phyloP scores from a whole-genome alignment of 768 basidiomycete genomes.

The Calocybe gangraenosa region DNA sequence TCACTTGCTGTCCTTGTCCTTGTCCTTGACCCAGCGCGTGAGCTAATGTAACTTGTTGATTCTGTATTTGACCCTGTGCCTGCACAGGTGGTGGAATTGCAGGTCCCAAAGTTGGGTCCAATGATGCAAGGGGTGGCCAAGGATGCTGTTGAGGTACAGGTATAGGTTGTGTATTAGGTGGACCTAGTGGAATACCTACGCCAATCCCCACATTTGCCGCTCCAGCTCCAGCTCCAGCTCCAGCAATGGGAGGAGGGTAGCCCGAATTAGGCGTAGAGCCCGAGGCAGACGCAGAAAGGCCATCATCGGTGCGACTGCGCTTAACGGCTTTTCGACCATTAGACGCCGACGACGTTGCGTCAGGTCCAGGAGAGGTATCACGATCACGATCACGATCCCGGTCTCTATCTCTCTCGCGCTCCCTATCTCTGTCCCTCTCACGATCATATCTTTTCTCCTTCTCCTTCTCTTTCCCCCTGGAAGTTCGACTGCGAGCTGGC shows the following conservation, averaged over 20 bases:
- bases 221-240: neutral
- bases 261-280: conserved; percentile 1
- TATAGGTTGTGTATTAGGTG: conserved; percentile 8
- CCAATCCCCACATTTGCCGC: conserved; percentile 6
- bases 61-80: conserved; percentile 13
- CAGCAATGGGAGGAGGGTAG: neutral
- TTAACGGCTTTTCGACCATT: conserved; percentile 28
- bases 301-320: conserved; percentile 32
- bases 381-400: conserved; percentile 3
- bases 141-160: conserved; percentile 25
- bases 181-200: conserved; percentile 18
- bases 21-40: conserved; percentile 6
- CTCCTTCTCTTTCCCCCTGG: conserved; percentile 1
- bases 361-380: neutral
- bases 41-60: neutral
- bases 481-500: neutral
- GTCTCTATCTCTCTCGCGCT: neutral
- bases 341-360: neutral
- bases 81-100: conserved; percentile 31
- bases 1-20: conserved; percentile 3
- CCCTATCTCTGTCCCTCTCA: neutral
- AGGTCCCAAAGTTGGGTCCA: conserved; percentile 28
- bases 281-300: neutral
- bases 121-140: conserved; percentile 28
- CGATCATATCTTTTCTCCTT: neutral